A percentile compares a stretch with the other conserved stretches of the same genome.
Evolutionary conservation across 169 alveolate genomes (phyloP).

Genomic region (Plasmodium coatneyi): DNA sequence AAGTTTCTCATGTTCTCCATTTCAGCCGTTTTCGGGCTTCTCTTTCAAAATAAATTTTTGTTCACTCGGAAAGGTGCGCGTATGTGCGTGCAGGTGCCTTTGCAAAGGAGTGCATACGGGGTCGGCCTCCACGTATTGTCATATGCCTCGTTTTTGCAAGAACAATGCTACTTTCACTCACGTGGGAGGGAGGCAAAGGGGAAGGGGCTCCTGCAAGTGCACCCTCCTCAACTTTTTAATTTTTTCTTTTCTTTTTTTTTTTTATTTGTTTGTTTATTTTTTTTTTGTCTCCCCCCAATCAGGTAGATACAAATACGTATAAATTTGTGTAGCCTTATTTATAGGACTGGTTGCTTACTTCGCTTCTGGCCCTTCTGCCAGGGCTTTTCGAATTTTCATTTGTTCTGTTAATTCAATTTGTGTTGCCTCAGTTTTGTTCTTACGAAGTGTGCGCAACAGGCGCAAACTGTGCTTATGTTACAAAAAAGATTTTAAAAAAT

Average conservation of each 20-base stretch:
- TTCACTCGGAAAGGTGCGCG: neutral
- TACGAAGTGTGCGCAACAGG: neutral
- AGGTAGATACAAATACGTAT: neutral
- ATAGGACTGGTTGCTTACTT: neutral
- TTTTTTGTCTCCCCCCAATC: neutral
- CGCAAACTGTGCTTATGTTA: neutral
- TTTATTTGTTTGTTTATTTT: neutral
- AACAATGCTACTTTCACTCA: neutral
- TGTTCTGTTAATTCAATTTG: neutral
- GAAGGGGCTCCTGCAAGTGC: neutral
- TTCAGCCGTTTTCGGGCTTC: neutral
- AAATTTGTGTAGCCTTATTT: neutral
- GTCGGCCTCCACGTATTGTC: neutral
- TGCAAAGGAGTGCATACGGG: neutral
- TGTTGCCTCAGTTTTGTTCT: neutral
- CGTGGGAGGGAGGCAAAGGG: neutral
- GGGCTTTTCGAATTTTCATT: neutral
- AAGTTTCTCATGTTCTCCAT: constrained; percentile 35
- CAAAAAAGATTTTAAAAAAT: neutral
- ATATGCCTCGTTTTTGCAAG: neutral
- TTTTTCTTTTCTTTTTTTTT: neutral
- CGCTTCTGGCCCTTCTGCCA: neutral
- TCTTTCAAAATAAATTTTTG: neutral
- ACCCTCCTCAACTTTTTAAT: neutral
- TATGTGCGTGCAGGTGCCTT: neutral